Evolutionary conservation across 1,284 basidiomycete genomes (phyloP), one percentile per base, ranked within the genome.

Genomic region (Microstroma glucosiphilum): DNA sequence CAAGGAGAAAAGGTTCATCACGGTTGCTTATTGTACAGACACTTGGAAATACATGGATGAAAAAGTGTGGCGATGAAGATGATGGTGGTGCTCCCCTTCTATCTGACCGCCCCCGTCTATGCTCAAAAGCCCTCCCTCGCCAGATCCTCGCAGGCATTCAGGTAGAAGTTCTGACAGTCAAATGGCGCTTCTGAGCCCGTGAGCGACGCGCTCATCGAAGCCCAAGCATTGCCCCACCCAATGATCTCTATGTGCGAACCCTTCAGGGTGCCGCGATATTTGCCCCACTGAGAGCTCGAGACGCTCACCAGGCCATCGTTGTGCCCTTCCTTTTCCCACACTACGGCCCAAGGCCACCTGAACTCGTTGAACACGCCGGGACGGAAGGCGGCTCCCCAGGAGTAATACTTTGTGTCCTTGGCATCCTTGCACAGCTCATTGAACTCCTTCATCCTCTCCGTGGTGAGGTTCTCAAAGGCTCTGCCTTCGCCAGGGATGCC

Each of bases 241-340:
- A 54, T 54, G 19, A 54, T 21, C 13, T 17, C 51, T 54, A 83
- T 90, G 41, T 97, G 93, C 75, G 91, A 93, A n/a, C 94, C 93
- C 63, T 88, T 85, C 53, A 96, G 83, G 1, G 92, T 96, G 23
- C 92, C 92, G 37, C 58, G 58, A 66, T 84, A 83, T 60, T 82
- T 78, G 6, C 81, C 81, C 90, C 91, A 93, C 83, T 87, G 86
- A 3, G 90, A 85, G 0, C 89, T 90, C 66, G 86, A 82, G 48
- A 93, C 85, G 23, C 88, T 90, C 60, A 94, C 91, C 46, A 94
- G 83, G 1, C 92, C 91, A 77, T 94, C 91, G 72, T 96, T 97
- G 4, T 71, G 57, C 25, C 92, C 92, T 80, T 96, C 92, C 74
- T 89, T 89, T 73, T 90, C 87, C 23, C 88, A 79, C 57, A 96